A percentile compares a stretch with the other conserved stretches of the same genome.
Conservation (phyloP, 352 stramenopile genomes). For the Peronosclerospora sorghi region DNA sequence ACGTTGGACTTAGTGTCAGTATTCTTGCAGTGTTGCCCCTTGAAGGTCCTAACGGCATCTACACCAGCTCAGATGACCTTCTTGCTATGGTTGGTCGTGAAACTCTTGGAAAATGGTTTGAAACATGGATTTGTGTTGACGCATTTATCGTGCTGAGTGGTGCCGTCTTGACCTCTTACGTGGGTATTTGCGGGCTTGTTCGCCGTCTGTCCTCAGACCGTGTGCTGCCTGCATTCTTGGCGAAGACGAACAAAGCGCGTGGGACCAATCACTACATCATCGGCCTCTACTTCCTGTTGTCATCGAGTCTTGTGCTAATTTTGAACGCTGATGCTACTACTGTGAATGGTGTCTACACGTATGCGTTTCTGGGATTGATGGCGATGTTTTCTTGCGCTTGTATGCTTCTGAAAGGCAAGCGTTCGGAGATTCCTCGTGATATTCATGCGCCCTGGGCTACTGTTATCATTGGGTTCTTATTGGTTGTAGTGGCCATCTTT, state of each 20-base stretch:
- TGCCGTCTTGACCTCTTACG: conserved; percentile 79
- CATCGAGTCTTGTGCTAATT: conserved; percentile 52
- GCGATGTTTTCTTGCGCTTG: too few relatives aligned
- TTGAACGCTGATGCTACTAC: too few relatives aligned
- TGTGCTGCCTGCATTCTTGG: conserved; percentile 40
- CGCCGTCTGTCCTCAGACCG: conserved; percentile 60
- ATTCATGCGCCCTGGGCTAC: too few relatives aligned
- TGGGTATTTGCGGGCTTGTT: conserved; percentile 66
- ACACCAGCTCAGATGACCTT: conserved; percentile 25
- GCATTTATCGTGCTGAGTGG: conserved; percentile 82
- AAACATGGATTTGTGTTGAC: conserved; percentile 56
- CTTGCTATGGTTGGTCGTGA: conserved; percentile 52
- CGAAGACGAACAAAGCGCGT: conserved; percentile 45
- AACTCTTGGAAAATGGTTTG: conserved; percentile 25
- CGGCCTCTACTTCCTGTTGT: conserved; percentile 51
- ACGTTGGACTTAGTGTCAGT: conserved; percentile 54
- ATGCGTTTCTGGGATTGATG: too few relatives aligned
- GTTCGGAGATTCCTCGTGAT: too few relatives aligned
- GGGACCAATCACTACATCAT: conserved; percentile 73
- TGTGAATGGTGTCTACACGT: too few relatives aligned
- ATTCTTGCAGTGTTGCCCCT: conserved; percentile 71
- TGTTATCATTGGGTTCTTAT: too few relatives aligned
- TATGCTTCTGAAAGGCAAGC: too few relatives aligned
- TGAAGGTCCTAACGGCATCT: conserved; percentile 32
- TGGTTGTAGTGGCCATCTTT: too few relatives aligned